Evolutionary conservation across 2,329 filamentous ascomycete species (phyloP).

Genomic region (Arachnomyces sp.): DNA sequence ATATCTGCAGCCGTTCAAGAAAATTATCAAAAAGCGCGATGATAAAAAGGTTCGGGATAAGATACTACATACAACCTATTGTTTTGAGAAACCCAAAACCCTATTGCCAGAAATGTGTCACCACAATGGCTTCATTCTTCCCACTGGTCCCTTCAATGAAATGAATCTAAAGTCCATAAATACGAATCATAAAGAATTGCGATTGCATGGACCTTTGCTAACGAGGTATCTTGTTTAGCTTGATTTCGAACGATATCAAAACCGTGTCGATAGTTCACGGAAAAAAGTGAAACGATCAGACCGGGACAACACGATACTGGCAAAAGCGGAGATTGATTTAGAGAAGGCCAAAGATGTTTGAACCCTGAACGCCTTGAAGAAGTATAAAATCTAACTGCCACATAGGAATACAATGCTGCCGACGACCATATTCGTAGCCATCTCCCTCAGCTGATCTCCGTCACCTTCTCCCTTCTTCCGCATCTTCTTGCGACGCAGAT

Average conservation of each 20-base stretch:
- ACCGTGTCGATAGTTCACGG: conserved; percentile 60
- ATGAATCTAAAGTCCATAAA: no score
- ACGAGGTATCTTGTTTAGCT: conserved; percentile 36
- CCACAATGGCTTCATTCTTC: no score
- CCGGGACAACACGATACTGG: conserved; percentile 64
- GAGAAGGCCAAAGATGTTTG: conserved; percentile 56
- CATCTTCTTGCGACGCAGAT: conserved; percentile 63
- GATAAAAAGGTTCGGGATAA: conserved; percentile 55
- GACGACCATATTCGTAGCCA: conserved; percentile 66
- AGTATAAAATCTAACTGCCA: conserved; percentile 10
- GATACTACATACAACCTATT: not conserved
- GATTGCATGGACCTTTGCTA: not conserved
- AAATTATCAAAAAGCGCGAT: conserved; percentile 77
- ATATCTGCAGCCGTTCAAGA: conserved; percentile 63
- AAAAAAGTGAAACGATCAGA: conserved; percentile 64
- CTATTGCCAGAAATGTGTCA: not conserved
- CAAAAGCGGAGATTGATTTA: conserved; percentile 65
- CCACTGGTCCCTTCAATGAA: no score
- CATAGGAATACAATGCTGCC: conserved; percentile 62
- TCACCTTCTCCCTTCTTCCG: conserved; percentile 66
- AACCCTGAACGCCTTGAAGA: not conserved
- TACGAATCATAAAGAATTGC: no score
- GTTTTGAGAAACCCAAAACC: not conserved
- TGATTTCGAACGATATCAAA: conserved; percentile 72
- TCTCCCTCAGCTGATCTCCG: conserved; percentile 63